These are phyloP conservation scores for Globisporangium acanthophoron DNA, from an alignment of 352 stramenopile genomes.

Conservation along the genomic window DNA sequence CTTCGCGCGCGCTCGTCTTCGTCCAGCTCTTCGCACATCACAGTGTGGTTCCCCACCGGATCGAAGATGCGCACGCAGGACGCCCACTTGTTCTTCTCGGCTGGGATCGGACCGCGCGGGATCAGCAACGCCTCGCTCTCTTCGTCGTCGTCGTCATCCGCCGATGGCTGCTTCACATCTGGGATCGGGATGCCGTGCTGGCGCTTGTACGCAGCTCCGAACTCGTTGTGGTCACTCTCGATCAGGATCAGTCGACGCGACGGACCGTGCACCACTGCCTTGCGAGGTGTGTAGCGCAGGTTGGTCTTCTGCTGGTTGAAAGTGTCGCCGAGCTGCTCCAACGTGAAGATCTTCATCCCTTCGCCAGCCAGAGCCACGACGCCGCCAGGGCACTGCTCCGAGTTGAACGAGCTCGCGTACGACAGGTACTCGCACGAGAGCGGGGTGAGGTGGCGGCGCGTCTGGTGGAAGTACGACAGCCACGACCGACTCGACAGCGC, in stretches of 20 bases:
- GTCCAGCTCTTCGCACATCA: slow-evolving; percentile 90
- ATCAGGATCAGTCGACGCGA: slow-evolving; percentile 92
- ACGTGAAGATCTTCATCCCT: slow-evolving; percentile 96
- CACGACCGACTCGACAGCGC: slow-evolving; percentile 94
- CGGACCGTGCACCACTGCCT: slow-evolving; percentile 89
- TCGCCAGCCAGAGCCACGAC: slow-evolving; percentile 95
- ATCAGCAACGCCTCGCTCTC: slow-evolving; percentile 67
- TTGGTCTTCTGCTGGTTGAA: slow-evolving; percentile 97
- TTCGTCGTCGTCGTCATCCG: slow-evolving; percentile 77
- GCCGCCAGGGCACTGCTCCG: slow-evolving; percentile 94
- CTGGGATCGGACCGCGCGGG: slow-evolving; percentile 49
- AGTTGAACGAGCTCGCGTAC: slow-evolving; percentile 95
- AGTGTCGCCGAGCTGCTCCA: slow-evolving; percentile 93
- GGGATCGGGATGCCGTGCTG: slow-evolving; percentile 59
- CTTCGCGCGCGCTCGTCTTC: slow-evolving; percentile 93
- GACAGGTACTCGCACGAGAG: slow-evolving; percentile 95
- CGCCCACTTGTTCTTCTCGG: slow-evolving; percentile 88
- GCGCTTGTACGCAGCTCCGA: slow-evolving; percentile 88
- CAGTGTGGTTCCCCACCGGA: slow-evolving; percentile 82
- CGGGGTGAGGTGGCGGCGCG: slow-evolving; percentile 89
- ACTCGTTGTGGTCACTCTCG: slow-evolving; percentile 98
- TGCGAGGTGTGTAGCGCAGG: slow-evolving; percentile 97
- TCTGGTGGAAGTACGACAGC: slow-evolving; percentile 94
- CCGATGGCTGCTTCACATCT: slow-evolving; percentile 34
- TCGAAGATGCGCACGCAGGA: slow-evolving; percentile 98